A percentile compares a stretch with the other conserved stretches of the same genome.
Evolutionary conservation across 108 stramenopile species (phyloP).

Genomic region (Nannochloropsis gaditana): DNA sequence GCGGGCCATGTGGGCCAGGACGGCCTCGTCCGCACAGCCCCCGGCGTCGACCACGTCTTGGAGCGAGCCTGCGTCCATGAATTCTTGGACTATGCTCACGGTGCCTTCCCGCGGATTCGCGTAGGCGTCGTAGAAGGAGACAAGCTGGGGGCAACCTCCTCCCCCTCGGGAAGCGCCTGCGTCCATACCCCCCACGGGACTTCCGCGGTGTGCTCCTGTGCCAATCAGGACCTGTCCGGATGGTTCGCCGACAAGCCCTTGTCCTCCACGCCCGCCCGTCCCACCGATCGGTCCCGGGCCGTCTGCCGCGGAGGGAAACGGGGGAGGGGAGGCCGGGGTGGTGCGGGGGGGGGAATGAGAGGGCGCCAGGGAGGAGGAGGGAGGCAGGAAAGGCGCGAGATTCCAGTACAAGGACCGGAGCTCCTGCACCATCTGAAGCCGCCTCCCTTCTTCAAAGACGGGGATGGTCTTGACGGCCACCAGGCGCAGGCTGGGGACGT

Average conservation of each 20-base stretch:
- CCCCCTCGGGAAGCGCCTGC: background rate
- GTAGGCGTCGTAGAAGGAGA: slow-evolving; percentile 62
- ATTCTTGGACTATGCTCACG: slow-evolving; percentile 57
- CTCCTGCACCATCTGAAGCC: slow-evolving; percentile 57
- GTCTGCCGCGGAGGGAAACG: background rate
- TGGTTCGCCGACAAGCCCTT: background rate
- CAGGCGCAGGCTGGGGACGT: slow-evolving; percentile 58
- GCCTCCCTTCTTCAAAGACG: slow-evolving; percentile 54
- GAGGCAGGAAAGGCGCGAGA: background rate
- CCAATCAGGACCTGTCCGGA: background rate
- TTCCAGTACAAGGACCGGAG: slow-evolving; percentile 55
- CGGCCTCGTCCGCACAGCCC: slow-evolving; percentile 39
- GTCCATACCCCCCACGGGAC: background rate
- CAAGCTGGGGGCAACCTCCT: slow-evolving; percentile 35
- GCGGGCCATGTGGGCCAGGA: slow-evolving; percentile 48
- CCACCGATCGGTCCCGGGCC: background rate
- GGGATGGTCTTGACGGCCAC: slow-evolving; percentile 62
- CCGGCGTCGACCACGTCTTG: slow-evolving; percentile 48
- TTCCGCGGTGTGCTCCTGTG: background rate
- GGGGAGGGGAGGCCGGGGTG: background rate
- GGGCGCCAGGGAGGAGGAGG: background rate
- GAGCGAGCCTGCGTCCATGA: slow-evolving; percentile 57
- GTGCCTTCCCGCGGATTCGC: slow-evolving; percentile 47
- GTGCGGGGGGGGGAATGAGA: background rate
- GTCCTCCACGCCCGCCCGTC: background rate